phyloP scores from a whole-genome alignment of 306 rosid species.

The Cucurbita ficifolia region DNA sequence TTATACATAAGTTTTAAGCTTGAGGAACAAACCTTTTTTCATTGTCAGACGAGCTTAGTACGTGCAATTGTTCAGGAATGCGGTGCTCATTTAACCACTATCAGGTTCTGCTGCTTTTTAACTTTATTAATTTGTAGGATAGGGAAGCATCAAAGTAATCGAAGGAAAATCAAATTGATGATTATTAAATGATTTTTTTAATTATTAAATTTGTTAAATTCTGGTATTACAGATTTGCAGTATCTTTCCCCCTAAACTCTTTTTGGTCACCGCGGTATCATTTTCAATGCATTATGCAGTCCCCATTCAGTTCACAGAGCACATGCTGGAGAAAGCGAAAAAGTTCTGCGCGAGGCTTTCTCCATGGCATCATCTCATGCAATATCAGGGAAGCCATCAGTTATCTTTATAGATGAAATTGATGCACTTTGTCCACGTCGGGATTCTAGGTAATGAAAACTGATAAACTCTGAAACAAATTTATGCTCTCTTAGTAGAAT shows the following conservation, averaged over 20 bases:
- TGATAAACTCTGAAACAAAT: neutral
- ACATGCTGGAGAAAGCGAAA: constrained; percentile 79
- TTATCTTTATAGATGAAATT: constrained; percentile 75
- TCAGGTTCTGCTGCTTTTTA: constrained; percentile 31
- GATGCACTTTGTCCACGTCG: constrained; percentile 86
- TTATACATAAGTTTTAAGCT: neutral
- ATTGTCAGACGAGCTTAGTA: constrained; percentile 72
- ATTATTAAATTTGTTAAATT: neutral
- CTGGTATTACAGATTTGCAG: neutral
- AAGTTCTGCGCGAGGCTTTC: constrained; percentile 62
- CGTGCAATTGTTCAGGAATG: constrained; percentile 75
- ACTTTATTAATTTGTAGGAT: neutral
- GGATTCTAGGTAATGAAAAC: constrained; percentile 45
- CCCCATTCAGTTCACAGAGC: constrained; percentile 63
- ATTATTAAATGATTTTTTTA: neutral
- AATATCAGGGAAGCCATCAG: constrained; percentile 45
- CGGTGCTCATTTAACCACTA: constrained; percentile 52
- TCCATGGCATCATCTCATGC: constrained; percentile 50
- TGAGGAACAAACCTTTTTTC: constrained; percentile 1
- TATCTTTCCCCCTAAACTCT: neutral
- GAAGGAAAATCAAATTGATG: neutral
- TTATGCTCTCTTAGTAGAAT: neutral
- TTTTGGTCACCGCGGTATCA: constrained; percentile 1
- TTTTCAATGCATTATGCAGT: constrained; percentile 28
- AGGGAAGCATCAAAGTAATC: neutral